phyloP scores from a whole-genome alignment of 176 grass and related monocot genomes.

The Ensete ventricosum region DNA sequence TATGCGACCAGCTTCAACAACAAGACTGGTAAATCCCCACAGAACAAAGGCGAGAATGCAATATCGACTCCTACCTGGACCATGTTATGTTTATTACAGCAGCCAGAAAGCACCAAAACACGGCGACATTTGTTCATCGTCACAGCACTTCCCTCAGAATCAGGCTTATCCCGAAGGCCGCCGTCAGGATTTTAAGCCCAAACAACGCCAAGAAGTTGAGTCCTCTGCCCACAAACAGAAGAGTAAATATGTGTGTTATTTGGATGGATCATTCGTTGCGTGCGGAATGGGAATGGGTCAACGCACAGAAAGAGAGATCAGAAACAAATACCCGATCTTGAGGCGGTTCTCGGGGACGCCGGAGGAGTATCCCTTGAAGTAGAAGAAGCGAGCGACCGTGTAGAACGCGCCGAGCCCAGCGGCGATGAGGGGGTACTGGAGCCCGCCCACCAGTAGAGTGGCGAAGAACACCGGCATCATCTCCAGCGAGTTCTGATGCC shows the following conservation, averaged over 20 bases:
- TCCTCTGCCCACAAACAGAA: constrained; percentile 26
- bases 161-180: constrained; percentile 71
- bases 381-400: constrained; percentile 75
- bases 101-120: no score
- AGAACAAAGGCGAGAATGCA: no score
- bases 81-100: no score
- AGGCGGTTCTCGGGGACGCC: constrained; percentile 73
- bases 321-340: constrained; percentile 66
- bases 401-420: constrained; percentile 54
- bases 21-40: no score
- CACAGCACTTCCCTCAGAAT: constrained; percentile 47
- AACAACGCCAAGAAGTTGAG: constrained; percentile 61
- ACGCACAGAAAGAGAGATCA: not conserved
- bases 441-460: constrained; percentile 61
- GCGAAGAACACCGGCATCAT: constrained; percentile 79
- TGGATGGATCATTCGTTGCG: not conserved
- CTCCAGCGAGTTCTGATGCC: constrained; percentile 96
- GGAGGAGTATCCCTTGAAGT: constrained; percentile 92
- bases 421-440: constrained; percentile 68
- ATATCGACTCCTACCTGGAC: no score
- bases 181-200: constrained; percentile 64
- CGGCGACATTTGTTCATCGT: not conserved
- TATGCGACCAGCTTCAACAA: no score
- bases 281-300: not conserved
- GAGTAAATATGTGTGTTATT: not conserved